Conservation (phyloP, 345 rosid genomes). For the Eutrema japonicum region DNA sequence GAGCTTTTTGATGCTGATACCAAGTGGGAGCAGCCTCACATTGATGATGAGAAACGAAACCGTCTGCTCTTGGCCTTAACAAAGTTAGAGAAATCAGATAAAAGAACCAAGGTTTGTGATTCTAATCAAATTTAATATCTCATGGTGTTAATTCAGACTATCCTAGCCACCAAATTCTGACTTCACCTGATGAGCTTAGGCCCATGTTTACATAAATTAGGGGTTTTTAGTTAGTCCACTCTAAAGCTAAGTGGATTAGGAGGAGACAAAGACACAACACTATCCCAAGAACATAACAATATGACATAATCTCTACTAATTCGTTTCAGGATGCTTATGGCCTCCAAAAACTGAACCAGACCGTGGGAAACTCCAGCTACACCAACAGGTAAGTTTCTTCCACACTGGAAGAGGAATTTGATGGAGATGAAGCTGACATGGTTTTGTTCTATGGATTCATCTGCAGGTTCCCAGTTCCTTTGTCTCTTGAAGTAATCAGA, state of each 20-base stretch:
- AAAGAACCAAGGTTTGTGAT: conserved; percentile 60
- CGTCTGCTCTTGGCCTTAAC: conserved; percentile 60
- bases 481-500: conserved; percentile 70
- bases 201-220: background rate
- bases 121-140: conserved; percentile 2
- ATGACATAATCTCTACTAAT: conserved; percentile 19
- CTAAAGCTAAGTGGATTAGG: conserved; percentile 10
- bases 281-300: conserved; percentile 15
- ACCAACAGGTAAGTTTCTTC: conserved; percentile 69
- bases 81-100: conserved; percentile 67
- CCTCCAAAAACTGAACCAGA: conserved; percentile 75
- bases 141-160: conserved; percentile 14
- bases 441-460: conserved; percentile 15
- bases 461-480: conserved; percentile 88
- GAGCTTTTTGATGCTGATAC: conserved; percentile 87
- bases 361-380: conserved; percentile 67
- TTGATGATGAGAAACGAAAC: conserved; percentile 59
- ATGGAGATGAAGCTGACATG: conserved; percentile 24
- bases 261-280: conserved; percentile 6
- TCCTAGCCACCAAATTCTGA: background rate
- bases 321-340: conserved; percentile 80
- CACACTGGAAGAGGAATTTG: conserved; percentile 21
- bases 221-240: background rate
- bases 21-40: conserved; percentile 72
- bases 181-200: conserved; percentile 2